Percentiles rank a stretch among this genome's conserved stretches.
These are phyloP conservation scores for Schizosaccharomyces japonicus DNA, from an alignment of 805 yeast species.

Conservation along the genomic window DNA sequence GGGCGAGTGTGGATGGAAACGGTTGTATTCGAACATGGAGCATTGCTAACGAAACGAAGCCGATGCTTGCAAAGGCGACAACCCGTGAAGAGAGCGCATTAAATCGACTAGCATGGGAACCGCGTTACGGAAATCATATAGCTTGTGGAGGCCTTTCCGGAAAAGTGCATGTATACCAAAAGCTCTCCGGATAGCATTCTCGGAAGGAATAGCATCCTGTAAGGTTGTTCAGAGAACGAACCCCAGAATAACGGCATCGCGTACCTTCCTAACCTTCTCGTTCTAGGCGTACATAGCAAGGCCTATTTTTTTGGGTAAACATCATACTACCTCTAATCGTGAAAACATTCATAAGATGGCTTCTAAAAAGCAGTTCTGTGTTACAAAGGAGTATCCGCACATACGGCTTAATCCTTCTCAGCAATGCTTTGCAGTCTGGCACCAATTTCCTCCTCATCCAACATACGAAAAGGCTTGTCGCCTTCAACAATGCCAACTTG, in stretches of 20 bases:
- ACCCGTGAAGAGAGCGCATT: constrained; percentile 11
- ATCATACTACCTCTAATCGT: too few species aligned
- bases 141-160: constrained; percentile 16
- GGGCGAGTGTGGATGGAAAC: constrained; percentile 13
- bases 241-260: too few species aligned
- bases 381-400: neutral
- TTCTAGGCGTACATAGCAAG: too few species aligned
- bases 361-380: neutral
- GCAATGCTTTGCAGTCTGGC: constrained; percentile 85
- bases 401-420: constrained; percentile 49
- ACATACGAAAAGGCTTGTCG: constrained; percentile 35
- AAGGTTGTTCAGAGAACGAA: too few species aligned
- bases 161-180: neutral
- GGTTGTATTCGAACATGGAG: neutral
- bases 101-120: constrained; percentile 16
- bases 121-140: constrained; percentile 10
- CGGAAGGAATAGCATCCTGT: too few species aligned
- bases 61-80: neutral
- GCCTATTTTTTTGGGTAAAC: too few species aligned
- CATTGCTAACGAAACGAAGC: neutral
- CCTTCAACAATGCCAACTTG: constrained; percentile 70
- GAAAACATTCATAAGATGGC: too few species aligned
- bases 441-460: constrained; percentile 73
- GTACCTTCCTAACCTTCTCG: too few species aligned
- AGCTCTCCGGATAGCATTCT: too few species aligned